phyloP scores from a whole-genome alignment of 345 rosid species.

The Citrus trifoliata region DNA sequence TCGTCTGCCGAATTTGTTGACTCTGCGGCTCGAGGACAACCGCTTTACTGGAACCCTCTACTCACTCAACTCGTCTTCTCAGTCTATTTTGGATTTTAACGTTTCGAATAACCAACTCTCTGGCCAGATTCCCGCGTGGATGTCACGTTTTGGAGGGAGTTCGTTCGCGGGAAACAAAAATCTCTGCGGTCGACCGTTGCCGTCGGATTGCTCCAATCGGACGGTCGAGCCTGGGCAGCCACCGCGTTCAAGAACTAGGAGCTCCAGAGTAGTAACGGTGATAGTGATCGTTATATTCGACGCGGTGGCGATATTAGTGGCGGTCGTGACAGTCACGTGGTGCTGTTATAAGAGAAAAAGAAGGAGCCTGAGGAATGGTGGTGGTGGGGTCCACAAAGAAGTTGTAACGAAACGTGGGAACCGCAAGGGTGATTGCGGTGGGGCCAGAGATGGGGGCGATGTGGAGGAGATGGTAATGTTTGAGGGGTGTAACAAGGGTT shows the following conservation, averaged over 20 bases:
- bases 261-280: neutral
- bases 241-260: neutral
- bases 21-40: conserved; percentile 38
- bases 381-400: neutral
- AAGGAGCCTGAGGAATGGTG: neutral
- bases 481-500: conserved; percentile 32
- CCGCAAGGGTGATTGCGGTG: neutral
- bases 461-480: conserved; percentile 30
- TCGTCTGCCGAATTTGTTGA: conserved; percentile 26
- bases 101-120: conserved; percentile 33
- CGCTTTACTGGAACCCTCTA: conserved; percentile 26
- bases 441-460: neutral
- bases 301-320: conserved; percentile 19
- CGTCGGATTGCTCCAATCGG: conserved; percentile 19
- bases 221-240: conserved; percentile 9
- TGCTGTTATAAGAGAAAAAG: conserved; percentile 24
- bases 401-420: neutral
- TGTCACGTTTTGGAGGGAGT: conserved; percentile 25
- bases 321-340: conserved; percentile 17
- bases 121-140: conserved; percentile 33
- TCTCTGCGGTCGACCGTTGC: conserved; percentile 42
- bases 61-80: conserved; percentile 5
- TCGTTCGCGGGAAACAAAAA: conserved; percentile 33
- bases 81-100: conserved; percentile 28
- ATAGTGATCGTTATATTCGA: conserved; percentile 19